These are phyloP conservation scores for Lepidium sativum DNA, from an alignment of 345 rosid genomes.

Conservation along the genomic window DNA sequence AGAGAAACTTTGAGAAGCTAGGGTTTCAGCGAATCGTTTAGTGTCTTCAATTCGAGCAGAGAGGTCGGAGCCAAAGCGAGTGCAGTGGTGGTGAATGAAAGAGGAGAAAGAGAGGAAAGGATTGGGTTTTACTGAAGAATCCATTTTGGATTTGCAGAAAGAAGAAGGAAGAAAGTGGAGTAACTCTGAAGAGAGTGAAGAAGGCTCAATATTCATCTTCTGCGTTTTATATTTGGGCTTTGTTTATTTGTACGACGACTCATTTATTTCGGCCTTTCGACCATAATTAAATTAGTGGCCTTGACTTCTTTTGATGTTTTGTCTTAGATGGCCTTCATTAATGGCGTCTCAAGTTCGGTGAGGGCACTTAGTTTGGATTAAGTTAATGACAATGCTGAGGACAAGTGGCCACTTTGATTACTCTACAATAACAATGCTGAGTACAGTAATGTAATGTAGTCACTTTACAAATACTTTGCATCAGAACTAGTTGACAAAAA, in stretches of 20 bases:
- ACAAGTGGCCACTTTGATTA: too few species aligned
- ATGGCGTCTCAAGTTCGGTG: too few species aligned
- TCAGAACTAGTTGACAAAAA: too few species aligned
- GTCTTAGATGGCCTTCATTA: too few species aligned
- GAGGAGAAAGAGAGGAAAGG: constrained; percentile 58
- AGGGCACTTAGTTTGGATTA: too few species aligned
- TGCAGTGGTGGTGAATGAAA: constrained; percentile 56
- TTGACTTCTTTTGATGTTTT: neutral
- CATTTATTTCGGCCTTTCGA: constrained; percentile 11
- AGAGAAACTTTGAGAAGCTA: constrained; percentile 31
- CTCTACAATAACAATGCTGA: too few species aligned
- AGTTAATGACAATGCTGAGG: too few species aligned
- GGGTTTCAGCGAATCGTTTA: constrained; percentile 36
- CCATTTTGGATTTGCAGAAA: constrained; percentile 34
- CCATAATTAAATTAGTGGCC: neutral
- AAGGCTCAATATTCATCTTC: neutral
- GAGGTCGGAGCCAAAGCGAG: constrained; percentile 47
- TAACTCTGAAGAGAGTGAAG: neutral
- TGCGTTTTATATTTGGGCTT: constrained; percentile 10
- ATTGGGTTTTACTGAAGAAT: constrained; percentile 40
- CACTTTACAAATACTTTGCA: too few species aligned
- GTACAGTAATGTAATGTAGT: too few species aligned
- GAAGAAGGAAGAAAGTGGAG: neutral
- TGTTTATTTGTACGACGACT: neutral
- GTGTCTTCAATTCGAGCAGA: constrained; percentile 51